Conservation (phyloP, 306 rosid genomes). For the Delonix regia region DNA sequence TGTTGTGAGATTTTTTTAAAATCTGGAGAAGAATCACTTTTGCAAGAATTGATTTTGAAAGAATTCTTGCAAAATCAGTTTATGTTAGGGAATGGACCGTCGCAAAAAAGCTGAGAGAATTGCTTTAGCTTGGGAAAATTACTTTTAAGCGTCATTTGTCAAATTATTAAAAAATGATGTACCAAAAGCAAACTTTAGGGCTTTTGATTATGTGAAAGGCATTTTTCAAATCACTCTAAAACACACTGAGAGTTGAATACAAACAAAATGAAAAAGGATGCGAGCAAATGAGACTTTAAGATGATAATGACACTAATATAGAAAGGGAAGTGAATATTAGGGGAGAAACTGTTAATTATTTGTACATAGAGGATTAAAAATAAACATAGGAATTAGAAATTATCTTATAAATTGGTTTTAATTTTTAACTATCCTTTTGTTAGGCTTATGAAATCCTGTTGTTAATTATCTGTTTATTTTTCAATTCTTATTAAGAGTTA, state of each 20-base stretch:
- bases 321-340: too few relatives aligned
- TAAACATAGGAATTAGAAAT: too few relatives aligned
- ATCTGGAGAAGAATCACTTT: neutral
- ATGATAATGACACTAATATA: neutral
- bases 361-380: too few relatives aligned
- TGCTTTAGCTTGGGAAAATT: neutral
- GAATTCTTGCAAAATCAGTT: constrained; percentile 12
- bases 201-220: neutral
- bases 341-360: too few relatives aligned
- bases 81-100: neutral
- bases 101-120: neutral
- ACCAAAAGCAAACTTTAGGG: neutral
- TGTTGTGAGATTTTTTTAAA: neutral
- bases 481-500: too few relatives aligned
- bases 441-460: too few relatives aligned
- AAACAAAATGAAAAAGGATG: neutral
- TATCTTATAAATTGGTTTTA: too few relatives aligned
- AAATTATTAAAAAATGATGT: neutral
- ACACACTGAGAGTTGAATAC: neutral
- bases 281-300: neutral
- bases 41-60: neutral
- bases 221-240: neutral
- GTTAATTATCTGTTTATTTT: too few relatives aligned
- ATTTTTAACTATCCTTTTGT: too few relatives aligned
- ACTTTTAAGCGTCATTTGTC: neutral